Conservation (phyloP, 2,329 filamentous ascomycete species). For the Fusarium nygamai region DNA sequence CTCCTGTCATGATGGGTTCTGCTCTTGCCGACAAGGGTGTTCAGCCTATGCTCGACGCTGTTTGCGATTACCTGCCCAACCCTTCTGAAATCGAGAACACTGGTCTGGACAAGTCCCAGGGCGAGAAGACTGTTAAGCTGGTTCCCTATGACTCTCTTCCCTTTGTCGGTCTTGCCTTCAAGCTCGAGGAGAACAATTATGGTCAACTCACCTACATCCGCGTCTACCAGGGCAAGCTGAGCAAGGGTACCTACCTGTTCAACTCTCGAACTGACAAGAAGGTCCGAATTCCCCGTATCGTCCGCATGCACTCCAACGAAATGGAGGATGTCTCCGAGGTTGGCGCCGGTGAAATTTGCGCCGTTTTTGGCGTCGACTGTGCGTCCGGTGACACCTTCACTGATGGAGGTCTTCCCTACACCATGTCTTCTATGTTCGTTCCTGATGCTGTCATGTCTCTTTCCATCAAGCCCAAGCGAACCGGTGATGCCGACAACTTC, state of each 20-base stretch:
- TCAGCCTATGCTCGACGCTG: conserved; percentile 95
- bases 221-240: conserved; percentile 93
- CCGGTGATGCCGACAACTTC: conserved; percentile 92
- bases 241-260: conserved; percentile 89
- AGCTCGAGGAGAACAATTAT: conserved; percentile 98
- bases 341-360: conserved; percentile 96
- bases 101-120: conserved; percentile 83
- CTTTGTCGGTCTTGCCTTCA: conserved; percentile 96
- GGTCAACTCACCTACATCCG: conserved; percentile 98
- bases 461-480: conserved; percentile 95
- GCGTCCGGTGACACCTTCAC: conserved; percentile 98
- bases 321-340: conserved; percentile 97
- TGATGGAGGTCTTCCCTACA: conserved; percentile 89
- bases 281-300: conserved; percentile 95
- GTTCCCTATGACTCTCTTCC: conserved; percentile 93
- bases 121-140: conserved; percentile 84
- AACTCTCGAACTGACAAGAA: conserved; percentile 96
- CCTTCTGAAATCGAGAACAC: conserved; percentile 89
- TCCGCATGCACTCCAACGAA: conserved; percentile 99
- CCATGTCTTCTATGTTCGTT: conserved; percentile 98
- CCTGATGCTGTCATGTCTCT: conserved; percentile 98
- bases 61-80: conserved; percentile 95
- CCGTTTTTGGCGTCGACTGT: conserved; percentile 97
- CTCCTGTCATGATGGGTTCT: conserved; percentile 95
- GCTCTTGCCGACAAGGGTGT: conserved; percentile 94